Evolutionary conservation across 2,329 filamentous ascomycete species (phyloP), one percentile per base, ranked within the genome.

Genomic region (Colletotrichum acutatum): DNA sequence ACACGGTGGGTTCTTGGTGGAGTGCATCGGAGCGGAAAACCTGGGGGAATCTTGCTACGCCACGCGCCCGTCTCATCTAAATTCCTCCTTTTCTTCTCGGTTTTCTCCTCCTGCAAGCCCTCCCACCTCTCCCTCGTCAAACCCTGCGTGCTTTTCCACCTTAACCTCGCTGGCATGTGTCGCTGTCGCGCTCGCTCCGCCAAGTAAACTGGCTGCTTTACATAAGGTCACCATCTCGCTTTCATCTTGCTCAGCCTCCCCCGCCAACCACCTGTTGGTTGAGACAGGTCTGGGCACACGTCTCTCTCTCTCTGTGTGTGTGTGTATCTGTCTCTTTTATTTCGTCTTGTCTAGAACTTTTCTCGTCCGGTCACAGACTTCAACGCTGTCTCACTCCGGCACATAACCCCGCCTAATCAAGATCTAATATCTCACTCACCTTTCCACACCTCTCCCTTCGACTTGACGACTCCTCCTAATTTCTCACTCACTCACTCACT

Each of bases 11-110:
- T 8, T 42, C 32, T 22, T n/a, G 26, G 68, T 71, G 63, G 68
- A 67, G 58, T 26, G 37, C 28, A 56, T 34, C 34, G 65, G 59
- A 60, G n/a, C 42, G 26, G 32, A 66, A 58, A 28, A 57, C 60
- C 70, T 70, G 70, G 71, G 66, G 67, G 54, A 65, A 66, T 68
- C 65, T 68, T 72, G 65, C 34, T 49, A 53, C 12, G 65, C 65
- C 65, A 63, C 65, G 65, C 52, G 37, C 65, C 65, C 69, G 58
- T 72, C 65, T 59, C 58, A 72, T 68, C 69, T 54, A 56, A 61
- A 34, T 19, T 32, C 32, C 22, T 26, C n/a, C 19, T 42, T 42
- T 19, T 42, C 37, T 24, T 49, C 32, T 54, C 11, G 24, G 49
- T 30, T 32, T 56, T 62, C 70, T 59, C 66, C 37, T 59, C 14